phyloP scores from a whole-genome alignment of 1,284 basidiomycete species.

The Tylopilus orsonianus region DNA sequence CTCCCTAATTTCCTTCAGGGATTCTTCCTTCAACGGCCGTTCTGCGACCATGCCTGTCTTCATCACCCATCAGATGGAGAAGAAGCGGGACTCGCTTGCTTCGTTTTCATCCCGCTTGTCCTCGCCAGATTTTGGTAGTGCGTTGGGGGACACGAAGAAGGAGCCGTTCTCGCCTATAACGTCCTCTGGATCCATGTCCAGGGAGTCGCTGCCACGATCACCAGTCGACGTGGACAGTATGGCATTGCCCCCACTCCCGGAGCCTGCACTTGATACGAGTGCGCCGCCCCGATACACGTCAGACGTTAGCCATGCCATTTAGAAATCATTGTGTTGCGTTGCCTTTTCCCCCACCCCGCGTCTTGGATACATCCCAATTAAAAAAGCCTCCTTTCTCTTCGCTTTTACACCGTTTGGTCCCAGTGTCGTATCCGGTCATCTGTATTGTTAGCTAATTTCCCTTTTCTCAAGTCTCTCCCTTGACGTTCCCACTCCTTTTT shows the following conservation, averaged over 20 bases:
- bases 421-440: conserved; percentile 1
- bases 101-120: conserved; percentile 46
- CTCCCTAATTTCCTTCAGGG: not conserved
- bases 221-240: conserved; percentile 23
- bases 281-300: conserved; percentile 22
- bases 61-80: conserved; percentile 41
- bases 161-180: conserved; percentile 28
- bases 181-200: conserved; percentile 25
- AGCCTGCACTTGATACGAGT: conserved; percentile 10
- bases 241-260: conserved; percentile 20
- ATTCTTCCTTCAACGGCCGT: conserved; percentile 23
- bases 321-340: not conserved
- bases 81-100: conserved; percentile 44
- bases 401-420: not conserved
- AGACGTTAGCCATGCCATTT: conserved; percentile 18
- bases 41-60: conserved; percentile 40
- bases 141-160: conserved; percentile 34
- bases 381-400: not conserved
- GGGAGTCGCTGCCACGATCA: conserved; percentile 26
- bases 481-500: not conserved
- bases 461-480: not conserved
- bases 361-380: not conserved
- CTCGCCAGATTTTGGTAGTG: conserved; percentile 38
- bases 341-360: not conserved
- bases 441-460: conserved; percentile 29